Percentiles rank a stretch among this genome's conserved stretches.
These are phyloP conservation scores for Kluyveromyces siamensis DNA, from an alignment of 805 yeast genomes.

Conservation along the genomic window DNA sequence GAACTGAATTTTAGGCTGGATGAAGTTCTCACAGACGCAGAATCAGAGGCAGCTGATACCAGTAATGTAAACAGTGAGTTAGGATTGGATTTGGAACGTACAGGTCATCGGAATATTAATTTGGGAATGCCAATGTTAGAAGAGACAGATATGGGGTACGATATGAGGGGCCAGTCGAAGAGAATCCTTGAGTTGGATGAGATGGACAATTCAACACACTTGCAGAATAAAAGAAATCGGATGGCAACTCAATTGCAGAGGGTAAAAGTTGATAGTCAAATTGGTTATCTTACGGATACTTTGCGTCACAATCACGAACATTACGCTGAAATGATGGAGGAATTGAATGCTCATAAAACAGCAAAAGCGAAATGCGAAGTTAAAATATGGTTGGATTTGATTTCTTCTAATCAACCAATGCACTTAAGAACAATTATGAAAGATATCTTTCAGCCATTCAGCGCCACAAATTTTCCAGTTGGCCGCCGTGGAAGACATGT, in stretches of 20 bases:
- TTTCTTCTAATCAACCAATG: not conserved
- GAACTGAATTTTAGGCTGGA: slow-evolving; percentile 23
- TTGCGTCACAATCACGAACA: slow-evolving; percentile 16
- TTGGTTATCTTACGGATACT: slow-evolving; percentile 18
- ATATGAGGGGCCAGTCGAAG: not conserved
- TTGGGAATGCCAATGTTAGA: not conserved
- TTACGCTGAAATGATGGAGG: slow-evolving; percentile 16
- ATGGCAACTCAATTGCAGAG: not conserved
- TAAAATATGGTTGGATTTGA: slow-evolving; percentile 3
- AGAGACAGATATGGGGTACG: not conserved
- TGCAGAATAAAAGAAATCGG: not conserved
- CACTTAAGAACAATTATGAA: not conserved
- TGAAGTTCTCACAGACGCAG: slow-evolving; percentile 17
- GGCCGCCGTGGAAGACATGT: not conserved
- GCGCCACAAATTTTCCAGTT: slow-evolving; percentile 1
- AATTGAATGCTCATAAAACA: not conserved
- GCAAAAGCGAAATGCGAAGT: slow-evolving; percentile 1
- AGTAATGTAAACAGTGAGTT: slow-evolving; percentile 1
- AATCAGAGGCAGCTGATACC: not conserved
- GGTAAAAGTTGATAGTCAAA: slow-evolving; percentile 15
- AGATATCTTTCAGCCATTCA: slow-evolving; percentile 1
- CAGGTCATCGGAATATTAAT: not conserved
- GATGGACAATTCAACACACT: not conserved
- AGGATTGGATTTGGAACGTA: not conserved
- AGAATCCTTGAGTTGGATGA: not conserved